Percentiles rank a stretch among this genome's conserved stretches.
phyloP scores from a whole-genome alignment of 164 flowering plant species.

The Malania oleifera region DNA sequence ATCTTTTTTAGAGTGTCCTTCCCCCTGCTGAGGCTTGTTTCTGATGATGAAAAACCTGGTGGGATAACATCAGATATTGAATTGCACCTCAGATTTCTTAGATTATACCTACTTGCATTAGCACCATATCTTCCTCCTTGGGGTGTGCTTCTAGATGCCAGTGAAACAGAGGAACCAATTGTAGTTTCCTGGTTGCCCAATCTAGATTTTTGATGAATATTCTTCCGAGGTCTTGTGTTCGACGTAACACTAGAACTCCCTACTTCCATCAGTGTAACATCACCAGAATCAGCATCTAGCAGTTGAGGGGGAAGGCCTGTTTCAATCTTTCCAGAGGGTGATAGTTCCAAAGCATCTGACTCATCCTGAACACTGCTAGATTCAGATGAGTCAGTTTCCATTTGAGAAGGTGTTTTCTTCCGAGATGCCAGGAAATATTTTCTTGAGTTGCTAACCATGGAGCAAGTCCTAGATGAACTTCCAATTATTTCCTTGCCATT shows the following conservation, averaged over 20 bases:
- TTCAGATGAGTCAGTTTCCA: slow-evolving; percentile 45
- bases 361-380: slow-evolving; percentile 32
- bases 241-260: slow-evolving; percentile 32
- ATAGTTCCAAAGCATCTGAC: slow-evolving; percentile 24
- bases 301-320: slow-evolving; percentile 17
- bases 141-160: slow-evolving; percentile 25
- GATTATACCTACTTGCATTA: slow-evolving; percentile 34
- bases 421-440: slow-evolving; percentile 23
- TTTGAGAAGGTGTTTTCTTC: slow-evolving; percentile 27
- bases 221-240: slow-evolving; percentile 29
- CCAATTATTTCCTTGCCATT: slow-evolving; percentile 54
- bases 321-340: slow-evolving; percentile 21
- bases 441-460: slow-evolving; percentile 20
- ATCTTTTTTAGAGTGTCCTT: slow-evolving; percentile 32
- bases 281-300: slow-evolving; percentile 22
- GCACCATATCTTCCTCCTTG: slow-evolving; percentile 21
- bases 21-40: slow-evolving; percentile 31
- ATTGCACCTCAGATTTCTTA: slow-evolving; percentile 50
- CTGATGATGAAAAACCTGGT: slow-evolving; percentile 42
- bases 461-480: slow-evolving; percentile 48
- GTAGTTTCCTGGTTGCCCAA: slow-evolving; percentile 22
- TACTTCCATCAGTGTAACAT: slow-evolving; percentile 22
- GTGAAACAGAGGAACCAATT: slow-evolving; percentile 25
- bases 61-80: slow-evolving; percentile 52
- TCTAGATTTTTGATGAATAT: slow-evolving; percentile 24